Evolutionary conservation across 805 yeast genomes (phyloP), one percentile per base, ranked within the genome.

Genomic region (Babjeviella inositovora): DNA sequence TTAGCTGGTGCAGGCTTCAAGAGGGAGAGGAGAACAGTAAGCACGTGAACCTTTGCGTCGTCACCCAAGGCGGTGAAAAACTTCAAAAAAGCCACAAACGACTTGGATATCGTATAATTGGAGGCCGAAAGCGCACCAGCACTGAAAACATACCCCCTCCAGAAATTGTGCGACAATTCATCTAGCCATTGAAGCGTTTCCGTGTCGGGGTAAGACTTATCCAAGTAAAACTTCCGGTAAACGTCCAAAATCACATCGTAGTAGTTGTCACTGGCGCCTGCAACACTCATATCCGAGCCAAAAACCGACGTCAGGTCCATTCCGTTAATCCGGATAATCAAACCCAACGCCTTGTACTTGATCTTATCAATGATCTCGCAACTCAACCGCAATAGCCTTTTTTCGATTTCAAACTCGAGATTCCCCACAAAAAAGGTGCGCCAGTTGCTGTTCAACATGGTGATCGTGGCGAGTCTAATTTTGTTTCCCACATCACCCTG

Each of bases 401-500:
- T 14, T 15, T 43, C 47, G 2, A 56, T 18, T 7, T 21, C 19
- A n/a, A 39, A 22, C 7, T 17, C 26, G 8, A 17, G 15, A 18
- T 21, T 22, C 8, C 14, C 21, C 6, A 10, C 20, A 13, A 21
- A 20, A 18, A 45, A 36, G 11, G 14, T 13, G 0, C 23, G 22
- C 4, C 35, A 18, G 30, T 60, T 53, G 1, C 32, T 19, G 0
- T 30, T 24, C 1, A 72, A 41, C 3, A 69, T 35, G 5, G 33
- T 17, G 3, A 76, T 39, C 2, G 72, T 52, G 0, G 72, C 57
- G 2, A 39, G 31, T 22, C 97, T 50, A 1, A 82, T 62, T 34
- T 69, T 62, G 22, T 80, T 66, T 2, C 97, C 97, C n/a, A 84
- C 85, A 47, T 85, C 97, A 7, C 97, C 97, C 37, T 80, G 76